These are phyloP conservation scores for Penstemon eatonii DNA, from an alignment of 257 asterid species.

Conservation along the genomic window DNA sequence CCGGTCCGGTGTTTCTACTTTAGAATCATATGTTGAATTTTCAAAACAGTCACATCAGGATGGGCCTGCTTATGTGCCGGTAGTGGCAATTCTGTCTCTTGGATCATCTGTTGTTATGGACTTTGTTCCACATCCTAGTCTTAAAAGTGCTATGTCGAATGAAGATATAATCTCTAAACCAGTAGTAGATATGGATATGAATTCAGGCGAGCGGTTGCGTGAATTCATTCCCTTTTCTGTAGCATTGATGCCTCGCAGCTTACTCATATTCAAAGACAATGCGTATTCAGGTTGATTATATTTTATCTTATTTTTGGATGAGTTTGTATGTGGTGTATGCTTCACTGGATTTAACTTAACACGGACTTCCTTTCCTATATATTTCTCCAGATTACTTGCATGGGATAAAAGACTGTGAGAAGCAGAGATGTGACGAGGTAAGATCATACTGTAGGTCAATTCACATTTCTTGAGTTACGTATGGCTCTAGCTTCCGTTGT, in stretches of 20 bases:
- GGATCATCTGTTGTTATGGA: constrained; percentile 89
- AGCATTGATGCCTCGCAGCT: constrained; percentile 81
- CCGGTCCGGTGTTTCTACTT: not conserved
- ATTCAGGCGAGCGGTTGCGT: constrained; percentile 26
- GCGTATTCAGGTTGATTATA: constrained; percentile 65
- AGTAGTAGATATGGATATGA: constrained; percentile 29
- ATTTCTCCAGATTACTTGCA: constrained; percentile 78
- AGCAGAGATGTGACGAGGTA: constrained; percentile 65
- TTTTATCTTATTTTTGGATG: constrained; percentile 9
- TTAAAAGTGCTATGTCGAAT: constrained; percentile 26
- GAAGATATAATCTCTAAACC: constrained; percentile 25
- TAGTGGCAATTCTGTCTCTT: constrained; percentile 90
- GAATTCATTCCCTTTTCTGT: constrained; percentile 62
- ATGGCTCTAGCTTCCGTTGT: too few relatives aligned
- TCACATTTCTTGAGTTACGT: too few relatives aligned
- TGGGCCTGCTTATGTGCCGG: constrained; percentile 89
- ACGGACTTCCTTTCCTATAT: constrained; percentile 3
- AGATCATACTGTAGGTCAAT: constrained; percentile 2
- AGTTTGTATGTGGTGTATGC: constrained; percentile 1
- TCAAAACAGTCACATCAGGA: constrained; percentile 85
- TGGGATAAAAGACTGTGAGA: constrained; percentile 67
- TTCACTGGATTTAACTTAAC: constrained; percentile 9
- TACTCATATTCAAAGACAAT: constrained; percentile 79
- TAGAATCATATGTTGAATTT: constrained; percentile 21
- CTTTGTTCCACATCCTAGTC: constrained; percentile 71